These are phyloP conservation scores for Septoria linicola DNA, from an alignment of 2,329 filamentous ascomycete species.

Conservation along the genomic window DNA sequence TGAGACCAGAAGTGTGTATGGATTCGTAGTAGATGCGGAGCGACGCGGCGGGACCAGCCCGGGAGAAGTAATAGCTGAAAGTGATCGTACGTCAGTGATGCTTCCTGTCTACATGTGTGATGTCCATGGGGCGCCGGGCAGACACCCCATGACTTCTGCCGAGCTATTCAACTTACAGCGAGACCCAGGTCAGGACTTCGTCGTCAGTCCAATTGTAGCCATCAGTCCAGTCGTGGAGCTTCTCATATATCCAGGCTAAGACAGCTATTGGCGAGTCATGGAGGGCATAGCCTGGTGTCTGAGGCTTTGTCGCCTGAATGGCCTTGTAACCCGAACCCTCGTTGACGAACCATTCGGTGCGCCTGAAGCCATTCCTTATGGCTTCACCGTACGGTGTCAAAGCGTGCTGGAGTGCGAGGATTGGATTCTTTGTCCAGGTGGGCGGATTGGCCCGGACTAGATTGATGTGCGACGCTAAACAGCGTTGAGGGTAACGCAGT, in stretches of 20 bases:
- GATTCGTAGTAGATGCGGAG: conserved; percentile 72
- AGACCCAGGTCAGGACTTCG: conserved; percentile 73
- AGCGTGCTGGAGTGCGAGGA: conserved; percentile 58
- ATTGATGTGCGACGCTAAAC: conserved; percentile 54
- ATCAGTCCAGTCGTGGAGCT: conserved; percentile 75
- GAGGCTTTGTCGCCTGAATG: conserved; percentile 66
- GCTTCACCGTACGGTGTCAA: conserved; percentile 54
- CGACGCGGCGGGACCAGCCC: conserved; percentile 66
- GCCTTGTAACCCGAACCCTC: conserved; percentile 61
- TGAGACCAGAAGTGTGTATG: conserved; percentile 39
- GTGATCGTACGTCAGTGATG: too few relatives aligned
- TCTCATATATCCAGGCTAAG: conserved; percentile 78
- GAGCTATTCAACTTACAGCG: too few relatives aligned
- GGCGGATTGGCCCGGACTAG: conserved; percentile 49
- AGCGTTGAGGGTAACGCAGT: conserved; percentile 55
- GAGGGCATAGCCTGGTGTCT: conserved; percentile 69
- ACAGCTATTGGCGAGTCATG: conserved; percentile 68
- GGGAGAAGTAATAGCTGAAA: conserved; percentile 71
- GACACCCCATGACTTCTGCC: too few relatives aligned
- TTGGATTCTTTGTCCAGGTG: conserved; percentile 52
- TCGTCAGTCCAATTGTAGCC: conserved; percentile 71
- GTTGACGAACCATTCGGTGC: conserved; percentile 57
- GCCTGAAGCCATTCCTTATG: conserved; percentile 54
- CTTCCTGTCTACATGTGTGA: too few relatives aligned
- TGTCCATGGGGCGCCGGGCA: too few relatives aligned